phyloP scores from a whole-genome alignment of 495 filamentous ascomycete species.

The Cercophora samala region DNA sequence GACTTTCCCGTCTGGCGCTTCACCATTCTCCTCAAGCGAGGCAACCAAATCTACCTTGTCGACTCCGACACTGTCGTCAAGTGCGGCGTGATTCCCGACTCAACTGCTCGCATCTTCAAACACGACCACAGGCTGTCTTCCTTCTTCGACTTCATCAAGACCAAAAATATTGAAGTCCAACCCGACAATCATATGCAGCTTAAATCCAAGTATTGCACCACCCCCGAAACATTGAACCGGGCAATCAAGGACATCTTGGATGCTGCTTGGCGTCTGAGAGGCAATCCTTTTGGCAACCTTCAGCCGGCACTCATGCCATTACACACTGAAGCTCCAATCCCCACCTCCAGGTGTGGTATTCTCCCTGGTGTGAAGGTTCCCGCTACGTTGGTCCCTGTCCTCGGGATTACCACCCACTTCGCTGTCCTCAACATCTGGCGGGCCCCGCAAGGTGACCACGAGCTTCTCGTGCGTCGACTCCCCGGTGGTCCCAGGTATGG shows the following conservation, averaged over 20 bases:
- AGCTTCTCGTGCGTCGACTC: not conserved
- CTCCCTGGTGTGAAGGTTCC: not conserved
- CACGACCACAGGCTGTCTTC: not conserved
- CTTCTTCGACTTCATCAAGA: not conserved
- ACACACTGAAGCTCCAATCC: not conserved
- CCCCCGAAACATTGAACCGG: not conserved
- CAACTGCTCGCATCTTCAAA: not conserved
- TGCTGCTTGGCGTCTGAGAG: not conserved
- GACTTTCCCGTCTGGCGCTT: not conserved
- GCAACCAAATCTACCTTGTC: not conserved
- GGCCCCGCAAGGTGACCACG: not conserved
- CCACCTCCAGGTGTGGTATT: not conserved
- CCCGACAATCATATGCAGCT: not conserved
- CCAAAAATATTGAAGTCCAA: not conserved
- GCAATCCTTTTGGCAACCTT: not conserved
- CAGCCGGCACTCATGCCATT: not conserved
- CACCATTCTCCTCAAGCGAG: not conserved
- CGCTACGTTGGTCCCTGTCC: not conserved
- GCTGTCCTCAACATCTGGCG: not conserved
- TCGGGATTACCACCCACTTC: not conserved
- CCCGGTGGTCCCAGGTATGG: not conserved
- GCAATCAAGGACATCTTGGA: not conserved
- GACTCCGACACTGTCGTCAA: not conserved
- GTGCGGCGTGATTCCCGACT: not conserved
- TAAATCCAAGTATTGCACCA: not conserved